Evolutionary conservation across 805 yeast genomes (phyloP).

Genomic region (Candida ortonii): DNA sequence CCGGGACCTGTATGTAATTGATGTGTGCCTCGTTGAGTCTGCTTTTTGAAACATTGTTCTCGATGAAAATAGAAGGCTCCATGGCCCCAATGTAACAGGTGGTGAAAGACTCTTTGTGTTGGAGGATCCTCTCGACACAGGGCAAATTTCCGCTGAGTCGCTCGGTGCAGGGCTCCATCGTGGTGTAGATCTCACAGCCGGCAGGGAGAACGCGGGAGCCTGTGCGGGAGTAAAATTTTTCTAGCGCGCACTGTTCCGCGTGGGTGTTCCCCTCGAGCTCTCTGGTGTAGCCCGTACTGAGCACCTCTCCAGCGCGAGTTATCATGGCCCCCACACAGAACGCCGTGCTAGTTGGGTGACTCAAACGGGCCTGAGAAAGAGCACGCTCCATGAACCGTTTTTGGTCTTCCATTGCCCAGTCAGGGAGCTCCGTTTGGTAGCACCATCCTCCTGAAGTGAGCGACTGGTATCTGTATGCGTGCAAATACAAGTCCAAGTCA

Average conservation of each 20-base stretch:
- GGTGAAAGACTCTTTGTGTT: slow-evolving; percentile 44
- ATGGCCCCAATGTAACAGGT: slow-evolving; percentile 88
- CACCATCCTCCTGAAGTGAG: slow-evolving; percentile 52
- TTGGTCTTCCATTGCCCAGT: slow-evolving; percentile 72
- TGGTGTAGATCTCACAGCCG: slow-evolving; percentile 83
- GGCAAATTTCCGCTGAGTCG: slow-evolving; percentile 88
- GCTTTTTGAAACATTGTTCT: slow-evolving; percentile 61
- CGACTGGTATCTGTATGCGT: slow-evolving; percentile 79
- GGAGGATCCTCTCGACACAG: slow-evolving; percentile 76
- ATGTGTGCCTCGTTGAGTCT: slow-evolving; percentile 57
- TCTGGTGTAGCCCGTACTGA: slow-evolving; percentile 85
- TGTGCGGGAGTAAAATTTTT: slow-evolving; percentile 53
- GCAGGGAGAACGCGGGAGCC: slow-evolving; percentile 50
- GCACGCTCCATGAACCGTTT: slow-evolving; percentile 70
- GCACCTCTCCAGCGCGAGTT: slow-evolving; percentile 58
- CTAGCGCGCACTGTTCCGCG: slow-evolving; percentile 93
- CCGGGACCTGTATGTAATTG: slow-evolving; percentile 77
- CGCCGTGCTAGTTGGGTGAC: slow-evolving; percentile 80
- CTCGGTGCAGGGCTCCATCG: slow-evolving; percentile 96
- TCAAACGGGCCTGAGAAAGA: slow-evolving; percentile 70
- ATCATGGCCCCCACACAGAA: slow-evolving; percentile 93
- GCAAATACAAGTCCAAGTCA: slow-evolving; percentile 86
- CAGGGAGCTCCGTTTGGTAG: slow-evolving; percentile 72
- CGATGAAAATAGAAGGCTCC: slow-evolving; percentile 89
- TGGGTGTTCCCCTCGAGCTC: slow-evolving; percentile 95